These are phyloP conservation scores for Primulina eburnea DNA, from an alignment of 257 asterid species.

Conservation along the genomic window DNA sequence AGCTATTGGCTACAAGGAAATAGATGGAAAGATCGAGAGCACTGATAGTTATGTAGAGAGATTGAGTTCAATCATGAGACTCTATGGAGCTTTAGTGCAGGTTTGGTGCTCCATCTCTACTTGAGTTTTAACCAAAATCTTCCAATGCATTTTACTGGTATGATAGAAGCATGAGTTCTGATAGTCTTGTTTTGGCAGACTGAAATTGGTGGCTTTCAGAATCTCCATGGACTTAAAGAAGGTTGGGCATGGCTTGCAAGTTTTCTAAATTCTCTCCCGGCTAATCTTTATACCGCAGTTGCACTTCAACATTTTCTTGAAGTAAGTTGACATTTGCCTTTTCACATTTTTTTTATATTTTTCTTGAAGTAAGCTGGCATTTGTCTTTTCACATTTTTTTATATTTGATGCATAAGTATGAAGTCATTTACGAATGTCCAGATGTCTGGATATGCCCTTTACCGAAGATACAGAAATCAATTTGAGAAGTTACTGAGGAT, in stretches of 20 bases:
- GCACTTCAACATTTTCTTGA: conserved; percentile 75
- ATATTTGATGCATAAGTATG: not conserved
- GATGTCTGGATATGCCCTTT: conserved; percentile 77
- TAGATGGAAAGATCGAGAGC: conserved; percentile 59
- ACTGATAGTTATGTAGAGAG: conserved; percentile 47
- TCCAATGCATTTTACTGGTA: not conserved
- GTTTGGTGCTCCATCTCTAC: conserved; percentile 35
- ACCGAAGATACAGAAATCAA: conserved; percentile 52
- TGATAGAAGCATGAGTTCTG: not conserved
- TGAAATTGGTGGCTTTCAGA: conserved; percentile 49
- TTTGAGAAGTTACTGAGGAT: conserved; percentile 58
- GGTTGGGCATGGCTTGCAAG: conserved; percentile 98
- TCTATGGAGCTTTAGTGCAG: conserved; percentile 93
- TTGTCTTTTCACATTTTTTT: too few relatives aligned
- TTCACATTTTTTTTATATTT: not conserved
- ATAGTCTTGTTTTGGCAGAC: conserved; percentile 55
- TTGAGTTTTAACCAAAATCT: too few relatives aligned
- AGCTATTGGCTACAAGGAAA: conserved; percentile 68
- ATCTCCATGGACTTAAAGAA: conserved; percentile 66
- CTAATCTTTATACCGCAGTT: conserved; percentile 68
- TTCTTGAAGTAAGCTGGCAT: too few relatives aligned
- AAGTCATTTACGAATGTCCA: conserved; percentile 29
- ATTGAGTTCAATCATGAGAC: conserved; percentile 64
- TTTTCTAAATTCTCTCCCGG: too few relatives aligned
- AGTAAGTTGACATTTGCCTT: conserved; percentile 43